Evolutionary conservation across 2,329 filamentous ascomycete genomes (phyloP), one percentile per base, ranked within the genome.

Genomic region (Phoma herbarum): DNA sequence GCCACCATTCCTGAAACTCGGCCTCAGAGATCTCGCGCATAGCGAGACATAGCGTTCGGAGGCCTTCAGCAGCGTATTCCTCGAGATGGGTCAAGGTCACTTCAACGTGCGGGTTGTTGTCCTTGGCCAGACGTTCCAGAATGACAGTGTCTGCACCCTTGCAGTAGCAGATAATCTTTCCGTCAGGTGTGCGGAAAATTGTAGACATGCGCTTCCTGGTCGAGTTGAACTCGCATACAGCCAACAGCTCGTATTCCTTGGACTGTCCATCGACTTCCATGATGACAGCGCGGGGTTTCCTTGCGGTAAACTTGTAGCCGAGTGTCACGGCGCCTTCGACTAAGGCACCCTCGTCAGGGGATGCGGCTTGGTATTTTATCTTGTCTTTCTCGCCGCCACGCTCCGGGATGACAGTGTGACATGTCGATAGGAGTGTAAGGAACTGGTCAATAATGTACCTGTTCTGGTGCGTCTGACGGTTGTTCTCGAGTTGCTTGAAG

Each of bases 221-320:
- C 1, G 95, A 98, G 80, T 99, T 99, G 83, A 99, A 99, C 77
- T 99, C 95, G 76, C 94, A 97, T n/a, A 99, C 93, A 2, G 94
- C 94, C 58, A 99, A 81, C 37, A 99, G 84, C 75, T 97, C 92
- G 75, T 95, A 99, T 75, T 97, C 90, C 42, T 86, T 83, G 65
- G 92, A 85, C 67, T 62, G 64, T 1, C 90, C 93, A 37, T 86
- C 85, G 1, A 90, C 89, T 55, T 90, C 85, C 67, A 98, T 93
- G 39, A 93, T 90, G 28, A 99, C 95, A 5, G 92, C 87, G 58
- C 88, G 88, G 28, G 95, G 96, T 79, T 95, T 97, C 70, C 96
- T 88, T 50, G 95, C 93, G 49, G 90, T 88, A 75, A 99, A 99
- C 56, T 86, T 89, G 81, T 97, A 98, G 4, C 94, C 95, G 50